These are phyloP conservation scores for Wickerhamiella cacticola DNA, from an alignment of 805 yeast species.

Conservation along the genomic window DNA sequence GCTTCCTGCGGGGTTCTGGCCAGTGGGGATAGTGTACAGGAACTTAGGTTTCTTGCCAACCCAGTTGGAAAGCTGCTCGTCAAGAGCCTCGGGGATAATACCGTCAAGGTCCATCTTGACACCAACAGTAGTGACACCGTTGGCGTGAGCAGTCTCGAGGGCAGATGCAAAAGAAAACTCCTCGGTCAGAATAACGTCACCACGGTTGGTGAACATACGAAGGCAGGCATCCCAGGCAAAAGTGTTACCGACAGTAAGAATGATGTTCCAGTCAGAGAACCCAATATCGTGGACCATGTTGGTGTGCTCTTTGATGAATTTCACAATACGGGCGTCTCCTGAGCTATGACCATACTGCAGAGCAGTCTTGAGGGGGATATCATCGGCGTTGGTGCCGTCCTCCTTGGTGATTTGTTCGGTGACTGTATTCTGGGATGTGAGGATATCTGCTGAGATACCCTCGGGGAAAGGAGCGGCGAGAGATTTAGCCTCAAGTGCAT, in stretches of 20 bases:
- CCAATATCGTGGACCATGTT: conserved; percentile 34
- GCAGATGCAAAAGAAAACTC: conserved; percentile 77
- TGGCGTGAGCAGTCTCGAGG: conserved; percentile 65
- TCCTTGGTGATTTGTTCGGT: conserved; percentile 32
- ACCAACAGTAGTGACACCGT: conserved; percentile 57
- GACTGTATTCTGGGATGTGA: conserved; percentile 21
- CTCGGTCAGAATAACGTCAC: conserved; percentile 76
- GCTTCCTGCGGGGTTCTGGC: conserved; percentile 97
- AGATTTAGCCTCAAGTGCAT: conserved; percentile 52
- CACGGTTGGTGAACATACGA: conserved; percentile 63
- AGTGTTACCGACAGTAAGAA: conserved; percentile 76
- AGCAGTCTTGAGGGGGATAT: conserved; percentile 66
- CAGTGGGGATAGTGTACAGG: conserved; percentile 85
- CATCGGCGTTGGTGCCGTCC: conserved; percentile 27
- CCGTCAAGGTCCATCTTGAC: conserved; percentile 72
- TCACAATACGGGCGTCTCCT: conserved; percentile 62
- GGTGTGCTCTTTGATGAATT: conserved; percentile 62
- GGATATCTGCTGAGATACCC: conserved; percentile 40
- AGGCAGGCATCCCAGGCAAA: conserved; percentile 75
- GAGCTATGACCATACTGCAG: conserved; percentile 82
- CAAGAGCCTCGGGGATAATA: conserved; percentile 60
- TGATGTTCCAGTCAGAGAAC: conserved; percentile 59
- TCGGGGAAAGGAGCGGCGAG: conserved; percentile 60
- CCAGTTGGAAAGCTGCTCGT: conserved; percentile 55
- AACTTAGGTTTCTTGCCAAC: conserved; percentile 61